These are phyloP conservation scores for Polygonum aviculare DNA, from an alignment of 148 eudicot genomes.

Conservation along the genomic window DNA sequence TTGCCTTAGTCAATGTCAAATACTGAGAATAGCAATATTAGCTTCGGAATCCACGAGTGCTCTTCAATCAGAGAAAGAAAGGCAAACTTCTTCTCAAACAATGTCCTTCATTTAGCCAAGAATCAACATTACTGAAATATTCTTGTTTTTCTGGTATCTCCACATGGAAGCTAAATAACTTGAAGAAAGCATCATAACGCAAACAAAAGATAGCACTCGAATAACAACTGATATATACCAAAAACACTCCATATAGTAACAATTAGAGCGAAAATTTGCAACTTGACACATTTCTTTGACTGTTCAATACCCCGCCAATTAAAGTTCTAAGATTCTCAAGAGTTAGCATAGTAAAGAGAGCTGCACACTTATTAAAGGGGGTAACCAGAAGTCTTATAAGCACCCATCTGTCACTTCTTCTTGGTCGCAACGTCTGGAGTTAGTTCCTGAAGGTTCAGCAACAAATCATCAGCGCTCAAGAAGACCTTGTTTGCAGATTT, in stretches of 20 bases:
- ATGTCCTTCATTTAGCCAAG: no score
- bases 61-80: not conserved
- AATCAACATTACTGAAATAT: no score
- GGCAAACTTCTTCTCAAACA: not conserved
- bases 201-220: not conserved
- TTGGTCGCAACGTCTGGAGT: slow-evolving; percentile 16
- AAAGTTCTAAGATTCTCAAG: slow-evolving; percentile 3
- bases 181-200: not conserved
- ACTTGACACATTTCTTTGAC: not conserved
- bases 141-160: not conserved
- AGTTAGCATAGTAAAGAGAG: not conserved
- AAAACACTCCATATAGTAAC: not conserved
- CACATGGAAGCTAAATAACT: not conserved
- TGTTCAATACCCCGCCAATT: not conserved
- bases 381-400: not conserved
- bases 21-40: not conserved
- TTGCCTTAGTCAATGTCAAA: not conserved
- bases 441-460: slow-evolving; percentile 73
- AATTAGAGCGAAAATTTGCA: not conserved
- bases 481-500: slow-evolving; percentile 58
- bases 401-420: slow-evolving; percentile 17
- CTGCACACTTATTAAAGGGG: not conserved
- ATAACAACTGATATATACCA: not conserved
- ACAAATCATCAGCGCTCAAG: slow-evolving; percentile 58
- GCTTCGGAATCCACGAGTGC: not conserved